Conservation (phyloP, 2,329 filamentous ascomycete genomes). For the Neofusicoccum parvum region DNA sequence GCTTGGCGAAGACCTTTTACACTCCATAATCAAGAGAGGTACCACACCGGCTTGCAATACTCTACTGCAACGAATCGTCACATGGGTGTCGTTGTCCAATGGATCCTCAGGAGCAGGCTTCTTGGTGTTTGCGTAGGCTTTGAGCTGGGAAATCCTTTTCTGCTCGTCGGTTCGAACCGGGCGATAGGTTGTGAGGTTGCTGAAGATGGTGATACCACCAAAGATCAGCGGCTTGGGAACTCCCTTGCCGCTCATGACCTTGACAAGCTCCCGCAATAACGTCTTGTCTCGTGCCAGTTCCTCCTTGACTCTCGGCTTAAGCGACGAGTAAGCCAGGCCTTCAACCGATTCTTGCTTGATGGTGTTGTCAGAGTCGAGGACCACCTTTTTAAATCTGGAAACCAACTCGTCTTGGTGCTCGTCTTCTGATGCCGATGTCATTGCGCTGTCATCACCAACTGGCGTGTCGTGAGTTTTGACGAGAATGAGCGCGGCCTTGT, state of each 20-base stretch:
- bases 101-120: conserved; percentile 65
- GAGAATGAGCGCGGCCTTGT: conserved; percentile 58
- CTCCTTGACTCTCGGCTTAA: conserved; percentile 85
- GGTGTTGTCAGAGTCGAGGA: conserved; percentile 60
- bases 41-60: conserved; percentile 79
- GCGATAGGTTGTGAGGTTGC: conserved; percentile 80
- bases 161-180: conserved; percentile 84
- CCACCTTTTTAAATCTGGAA: conserved; percentile 63
- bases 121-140: conserved; percentile 87
- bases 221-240: conserved; percentile 68
- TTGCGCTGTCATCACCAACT: conserved; percentile 21
- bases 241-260: conserved; percentile 51
- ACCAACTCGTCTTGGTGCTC: conserved; percentile 50
- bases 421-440: conserved; percentile 25
- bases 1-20: conserved; percentile 70
- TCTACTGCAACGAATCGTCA: conserved; percentile 72
- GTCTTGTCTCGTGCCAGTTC: conserved; percentile 67
- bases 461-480: conserved; percentile 53
- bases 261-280: conserved; percentile 71
- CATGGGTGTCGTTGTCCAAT: conserved; percentile 75
- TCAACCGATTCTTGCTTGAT: conserved; percentile 76
- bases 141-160: conserved; percentile 87
- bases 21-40: conserved; percentile 74
- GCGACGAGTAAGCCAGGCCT: conserved; percentile 86
- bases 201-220: conserved; percentile 81